A percentile compares a stretch with the other conserved stretches of the same genome.
Conservation (phyloP, 768 basidiomycete species). For the Calocybe indica region DNA sequence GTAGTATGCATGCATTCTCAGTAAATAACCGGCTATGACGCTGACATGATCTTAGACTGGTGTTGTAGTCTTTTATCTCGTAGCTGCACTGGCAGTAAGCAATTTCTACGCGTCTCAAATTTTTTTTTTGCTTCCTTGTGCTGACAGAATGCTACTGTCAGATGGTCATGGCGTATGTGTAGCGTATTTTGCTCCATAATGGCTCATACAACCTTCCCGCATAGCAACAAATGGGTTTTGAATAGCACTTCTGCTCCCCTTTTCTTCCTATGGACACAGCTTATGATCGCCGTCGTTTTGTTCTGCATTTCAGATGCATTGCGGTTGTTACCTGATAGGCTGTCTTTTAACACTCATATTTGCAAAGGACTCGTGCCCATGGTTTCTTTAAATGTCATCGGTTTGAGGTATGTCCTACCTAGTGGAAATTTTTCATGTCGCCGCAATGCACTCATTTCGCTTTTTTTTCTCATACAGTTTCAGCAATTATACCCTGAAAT, state of each 20-base stretch:
- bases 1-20: slow-evolving; percentile 29
- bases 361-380: slow-evolving; percentile 73
- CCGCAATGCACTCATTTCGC: not conserved
- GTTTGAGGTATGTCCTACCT: slow-evolving; percentile 55
- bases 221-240: slow-evolving; percentile 89
- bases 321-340: slow-evolving; percentile 61
- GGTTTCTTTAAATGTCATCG: slow-evolving; percentile 72
- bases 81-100: slow-evolving; percentile 84
- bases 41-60: slow-evolving; percentile 39
- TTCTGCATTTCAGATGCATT: slow-evolving; percentile 59
- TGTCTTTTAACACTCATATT: slow-evolving; percentile 57
- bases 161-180: slow-evolving; percentile 86
- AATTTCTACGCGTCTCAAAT: not conserved
- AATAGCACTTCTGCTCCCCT: slow-evolving; percentile 68
- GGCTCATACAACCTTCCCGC: not conserved
- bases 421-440: not conserved
- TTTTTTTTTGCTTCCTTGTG: not conserved
- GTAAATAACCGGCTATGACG: not conserved
- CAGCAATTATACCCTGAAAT: slow-evolving; percentile 89
- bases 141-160: slow-evolving; percentile 18
- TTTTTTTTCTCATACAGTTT: slow-evolving; percentile 41
- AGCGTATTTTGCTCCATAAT: not conserved
- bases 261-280: slow-evolving; percentile 82
- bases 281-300: slow-evolving; percentile 72
- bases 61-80: slow-evolving; percentile 80